Evolutionary conservation across 139 green algal genomes (phyloP).

Genomic region (Nannochloris sp.): DNA sequence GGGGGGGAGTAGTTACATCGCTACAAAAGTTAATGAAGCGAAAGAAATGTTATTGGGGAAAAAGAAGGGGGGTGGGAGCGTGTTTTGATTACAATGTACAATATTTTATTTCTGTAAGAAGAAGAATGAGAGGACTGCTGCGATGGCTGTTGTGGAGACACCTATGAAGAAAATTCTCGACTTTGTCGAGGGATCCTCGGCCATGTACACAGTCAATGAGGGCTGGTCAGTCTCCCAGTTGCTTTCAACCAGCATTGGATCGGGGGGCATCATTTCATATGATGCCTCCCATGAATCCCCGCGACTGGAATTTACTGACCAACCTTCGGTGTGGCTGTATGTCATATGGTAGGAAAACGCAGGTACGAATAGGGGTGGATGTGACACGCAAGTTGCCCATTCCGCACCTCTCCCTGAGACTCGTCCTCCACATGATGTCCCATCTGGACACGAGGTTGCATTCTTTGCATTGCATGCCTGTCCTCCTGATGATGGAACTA

Average conservation of each 20-base stretch:
- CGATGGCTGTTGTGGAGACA: neutral
- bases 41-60: slow-evolving; percentile 93
- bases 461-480: slow-evolving; percentile 9
- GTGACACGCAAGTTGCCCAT: slow-evolving; percentile 37
- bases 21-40: slow-evolving; percentile 95
- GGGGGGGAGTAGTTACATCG: slow-evolving; percentile 84
- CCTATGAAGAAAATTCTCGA: slow-evolving; percentile 12
- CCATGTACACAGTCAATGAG: slow-evolving; percentile 37
- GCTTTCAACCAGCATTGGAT: slow-evolving; percentile 59
- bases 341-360: slow-evolving; percentile 35
- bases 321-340: slow-evolving; percentile 6
- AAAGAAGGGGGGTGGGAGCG: slow-evolving; percentile 26
- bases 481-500: slow-evolving; percentile 16
- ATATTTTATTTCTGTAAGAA: no score
- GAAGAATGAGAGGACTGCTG: no score
- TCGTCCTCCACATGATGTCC: slow-evolving; percentile 14
- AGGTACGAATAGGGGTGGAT: slow-evolving; percentile 42
- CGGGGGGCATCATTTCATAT: slow-evolving; percentile 39
- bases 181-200: slow-evolving; percentile 13
- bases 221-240: slow-evolving; percentile 47
- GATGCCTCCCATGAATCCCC: slow-evolving; percentile 31
- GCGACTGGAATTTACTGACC: slow-evolving; percentile 11
- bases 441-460: slow-evolving; percentile 8
- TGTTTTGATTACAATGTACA: slow-evolving; percentile 27
- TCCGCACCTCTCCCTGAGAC: neutral